Evolutionary conservation across 2,329 filamentous ascomycete genomes (phyloP).

Genomic region (Aspergillus sp.): DNA sequence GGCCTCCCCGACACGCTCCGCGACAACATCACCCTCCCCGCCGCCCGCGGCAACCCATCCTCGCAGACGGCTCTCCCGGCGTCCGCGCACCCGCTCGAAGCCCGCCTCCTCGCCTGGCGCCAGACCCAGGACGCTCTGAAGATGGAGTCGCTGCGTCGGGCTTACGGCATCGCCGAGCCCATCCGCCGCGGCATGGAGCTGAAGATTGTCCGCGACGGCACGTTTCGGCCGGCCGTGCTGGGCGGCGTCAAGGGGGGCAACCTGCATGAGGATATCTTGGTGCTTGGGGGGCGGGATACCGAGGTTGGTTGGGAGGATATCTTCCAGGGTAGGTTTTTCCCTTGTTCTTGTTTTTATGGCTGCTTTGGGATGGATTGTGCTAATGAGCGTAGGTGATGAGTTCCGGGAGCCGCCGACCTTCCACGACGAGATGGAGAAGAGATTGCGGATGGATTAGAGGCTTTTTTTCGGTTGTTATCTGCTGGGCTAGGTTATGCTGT

Average conservation of each 20-base stretch:
- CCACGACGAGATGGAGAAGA: conserved; percentile 91
- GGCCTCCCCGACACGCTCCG: conserved; percentile 93
- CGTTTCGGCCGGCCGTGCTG: conserved; percentile 71
- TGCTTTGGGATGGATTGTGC: neutral
- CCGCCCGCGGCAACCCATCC: conserved; percentile 46
- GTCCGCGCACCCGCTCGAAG: conserved; percentile 84
- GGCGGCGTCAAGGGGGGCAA: conserved; percentile 57
- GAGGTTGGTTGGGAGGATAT: conserved; percentile 92
- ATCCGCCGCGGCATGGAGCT: conserved; percentile 92
- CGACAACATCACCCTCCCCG: conserved; percentile 68
- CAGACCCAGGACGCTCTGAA: conserved; percentile 82
- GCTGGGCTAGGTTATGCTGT: neutral
- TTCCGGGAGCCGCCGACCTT: conserved; percentile 67
- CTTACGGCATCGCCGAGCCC: conserved; percentile 90
- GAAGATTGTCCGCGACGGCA: conserved; percentile 73
- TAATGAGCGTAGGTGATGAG: conserved; percentile 57
- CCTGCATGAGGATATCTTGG: conserved; percentile 85
- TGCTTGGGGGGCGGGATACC: conserved; percentile 65
- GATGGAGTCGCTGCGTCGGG: conserved; percentile 81
- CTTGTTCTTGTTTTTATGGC: conserved; percentile 1
- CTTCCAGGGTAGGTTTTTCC: conserved; percentile 60
- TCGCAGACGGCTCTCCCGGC: conserved; percentile 46
- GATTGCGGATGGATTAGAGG: conserved; percentile 69
- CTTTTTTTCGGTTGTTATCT: conserved; percentile 2
- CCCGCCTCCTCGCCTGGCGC: conserved; percentile 86